Evolutionary conservation across 2,329 filamentous ascomycete genomes (phyloP), one percentile per base, ranked within the genome.

Genomic region (Talaromyces sp.): DNA sequence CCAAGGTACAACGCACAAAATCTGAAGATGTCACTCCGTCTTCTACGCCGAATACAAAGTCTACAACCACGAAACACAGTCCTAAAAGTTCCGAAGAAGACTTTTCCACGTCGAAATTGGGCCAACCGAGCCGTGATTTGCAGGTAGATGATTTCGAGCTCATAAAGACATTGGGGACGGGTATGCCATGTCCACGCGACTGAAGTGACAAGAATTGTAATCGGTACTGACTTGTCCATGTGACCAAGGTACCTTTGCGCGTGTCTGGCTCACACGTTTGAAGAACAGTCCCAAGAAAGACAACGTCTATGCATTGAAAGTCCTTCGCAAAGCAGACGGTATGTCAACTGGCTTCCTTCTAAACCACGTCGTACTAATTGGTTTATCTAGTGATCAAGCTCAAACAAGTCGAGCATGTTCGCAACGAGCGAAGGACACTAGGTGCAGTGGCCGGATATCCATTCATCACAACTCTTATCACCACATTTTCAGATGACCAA

Each of bases 321-420:
- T 81, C 25, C 72, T 82, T 31, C 79, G 80, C 62, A 82, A 82
- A 69, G 79, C 77, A 39, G 80, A 82, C 69, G 78, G 79, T 81
- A 69, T 67, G 70, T 39, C 18, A 21, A 16, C 48, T n/a, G 25
- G n/a, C 2, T 40, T 52, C 39, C 16, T 18, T 23, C 12, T 5
- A 33, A 2, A 42, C 28, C 28, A n/a, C 23, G 39, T 28, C n/a
- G 11, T 64, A 65, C 59, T 40, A 35, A 60, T 31, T 48, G 14
- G 40, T 18, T 61, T 67, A 63, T 65, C 5, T 64, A 81, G 80
- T 82, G 60, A 80, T 82, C 69, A 84, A 85, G 63, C 76, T 88
- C 69, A 88, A 88, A 78, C 86, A 88, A 70, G 85, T 88, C 66
- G 86, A 88, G 76, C 86, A 88, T 75, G 85, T 88, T 55, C 83